A percentile compares a stretch with the other conserved stretches of the same genome.
Conservation (phyloP, 495 filamentous ascomycete genomes). For the Pseudomonodictys pantanalensis region DNA sequence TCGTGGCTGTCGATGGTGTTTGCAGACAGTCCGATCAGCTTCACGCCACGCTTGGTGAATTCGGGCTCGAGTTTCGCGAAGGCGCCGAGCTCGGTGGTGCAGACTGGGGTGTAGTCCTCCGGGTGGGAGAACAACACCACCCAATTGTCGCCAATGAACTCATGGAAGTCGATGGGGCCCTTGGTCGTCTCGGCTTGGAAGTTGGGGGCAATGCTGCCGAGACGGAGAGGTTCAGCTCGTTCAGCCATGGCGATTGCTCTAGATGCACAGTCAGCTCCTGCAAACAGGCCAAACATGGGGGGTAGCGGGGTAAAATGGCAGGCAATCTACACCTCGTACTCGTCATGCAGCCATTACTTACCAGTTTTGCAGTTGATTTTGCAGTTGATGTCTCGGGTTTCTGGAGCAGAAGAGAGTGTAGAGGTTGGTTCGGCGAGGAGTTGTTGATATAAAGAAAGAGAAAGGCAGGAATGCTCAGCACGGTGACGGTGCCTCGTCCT, state of each 20-base stretch:
- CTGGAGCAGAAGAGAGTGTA: background rate
- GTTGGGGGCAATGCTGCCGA: conserved; percentile 86
- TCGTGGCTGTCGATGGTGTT: conserved; percentile 65
- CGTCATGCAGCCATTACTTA: background rate
- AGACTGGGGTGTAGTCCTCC: conserved; percentile 77
- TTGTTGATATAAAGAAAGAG: background rate
- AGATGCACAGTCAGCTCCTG: conserved; percentile 10
- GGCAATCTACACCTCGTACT: background rate
- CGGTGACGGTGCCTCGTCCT: background rate
- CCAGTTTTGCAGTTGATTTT: background rate
- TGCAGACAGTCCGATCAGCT: conserved; percentile 92
- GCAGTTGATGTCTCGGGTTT: background rate
- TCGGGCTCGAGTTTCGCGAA: conserved; percentile 96
- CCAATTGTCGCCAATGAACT: conserved; percentile 94
- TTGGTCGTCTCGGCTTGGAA: conserved; percentile 90
- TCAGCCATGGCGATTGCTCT: conserved; percentile 35
- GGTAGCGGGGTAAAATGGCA: conserved; percentile 1
- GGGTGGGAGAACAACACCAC: conserved; percentile 97
- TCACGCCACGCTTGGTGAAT: conserved; percentile 88
- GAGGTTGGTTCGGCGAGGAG: no score
- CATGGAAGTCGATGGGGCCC: conserved; percentile 93
- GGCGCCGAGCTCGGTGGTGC: conserved; percentile 97
- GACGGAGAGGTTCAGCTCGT: conserved; percentile 59
- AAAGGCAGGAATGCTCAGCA: background rate
- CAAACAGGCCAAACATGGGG: conserved; percentile 31